Evolutionary conservation across 2,329 filamentous ascomycete species (phyloP).

Genomic region (Chaetomiaceae sp.): DNA sequence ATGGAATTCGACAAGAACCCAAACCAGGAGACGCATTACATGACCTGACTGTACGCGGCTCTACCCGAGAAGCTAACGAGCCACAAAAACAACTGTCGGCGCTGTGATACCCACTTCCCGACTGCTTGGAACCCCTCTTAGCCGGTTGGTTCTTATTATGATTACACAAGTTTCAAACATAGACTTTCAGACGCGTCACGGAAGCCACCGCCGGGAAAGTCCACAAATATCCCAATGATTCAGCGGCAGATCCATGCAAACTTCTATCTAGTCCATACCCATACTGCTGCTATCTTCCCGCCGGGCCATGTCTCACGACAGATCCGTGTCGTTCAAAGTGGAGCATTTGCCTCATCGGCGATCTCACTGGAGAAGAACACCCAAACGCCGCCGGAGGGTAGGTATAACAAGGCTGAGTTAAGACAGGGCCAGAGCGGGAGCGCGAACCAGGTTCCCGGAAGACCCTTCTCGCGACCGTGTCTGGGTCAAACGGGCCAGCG

Average conservation of each 20-base stretch:
- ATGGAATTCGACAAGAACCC: no score
- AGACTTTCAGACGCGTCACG: no score
- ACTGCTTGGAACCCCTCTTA: background rate
- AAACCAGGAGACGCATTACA: no score
- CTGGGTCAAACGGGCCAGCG: background rate
- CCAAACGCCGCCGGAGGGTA: no score
- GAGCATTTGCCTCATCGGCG: background rate
- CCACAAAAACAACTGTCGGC: no score
- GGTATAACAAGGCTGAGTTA: background rate
- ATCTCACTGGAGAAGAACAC: background rate
- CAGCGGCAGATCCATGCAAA: no score
- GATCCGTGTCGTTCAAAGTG: background rate
- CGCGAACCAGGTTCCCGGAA: slow-evolving; percentile 10
- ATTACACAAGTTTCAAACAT: background rate
- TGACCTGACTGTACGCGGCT: no score
- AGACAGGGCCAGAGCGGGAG: background rate
- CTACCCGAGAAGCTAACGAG: no score
- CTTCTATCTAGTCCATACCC: no score
- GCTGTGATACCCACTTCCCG: background rate
- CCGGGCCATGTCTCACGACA: background rate
- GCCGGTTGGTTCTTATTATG: background rate
- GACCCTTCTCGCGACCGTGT: background rate
- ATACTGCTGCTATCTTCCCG: no score
- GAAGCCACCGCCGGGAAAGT: no score
- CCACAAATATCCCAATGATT: no score